Percentiles rank a stretch among this genome's conserved stretches.
These are phyloP conservation scores for Russula lepida DNA, from an alignment of 768 basidiomycete species.

Conservation along the genomic window DNA sequence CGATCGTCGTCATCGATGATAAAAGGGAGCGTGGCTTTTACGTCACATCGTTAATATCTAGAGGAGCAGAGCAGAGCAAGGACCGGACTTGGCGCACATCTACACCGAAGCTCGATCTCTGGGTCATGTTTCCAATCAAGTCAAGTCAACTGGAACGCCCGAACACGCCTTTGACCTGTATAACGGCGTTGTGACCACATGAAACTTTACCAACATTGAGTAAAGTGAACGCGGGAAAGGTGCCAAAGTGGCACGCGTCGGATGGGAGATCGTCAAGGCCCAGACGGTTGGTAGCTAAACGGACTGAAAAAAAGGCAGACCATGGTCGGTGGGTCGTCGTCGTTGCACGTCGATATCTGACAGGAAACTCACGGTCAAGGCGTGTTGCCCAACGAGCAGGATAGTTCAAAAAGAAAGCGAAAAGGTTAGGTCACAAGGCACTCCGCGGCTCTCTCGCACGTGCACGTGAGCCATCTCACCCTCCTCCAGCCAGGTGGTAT, in stretches of 20 bases:
- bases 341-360: not conserved
- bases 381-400: constrained; percentile 13
- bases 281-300: not conserved
- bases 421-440: constrained; percentile 1
- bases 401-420: constrained; percentile 15
- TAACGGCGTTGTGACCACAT: constrained; percentile 16
- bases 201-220: constrained; percentile 15
- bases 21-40: constrained; percentile 17
- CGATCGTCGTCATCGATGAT: constrained; percentile 16
- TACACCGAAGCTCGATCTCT: constrained; percentile 19
- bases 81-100: constrained; percentile 20
- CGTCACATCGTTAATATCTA: constrained; percentile 17
- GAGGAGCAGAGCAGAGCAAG: constrained; percentile 11
- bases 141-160: constrained; percentile 3
- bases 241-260: not conserved
- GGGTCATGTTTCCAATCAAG: constrained; percentile 14
- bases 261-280: not conserved
- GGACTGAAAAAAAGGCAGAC: not conserved
- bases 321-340: constrained; percentile 6
- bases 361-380: constrained; percentile 14
- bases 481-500: constrained; percentile 29
- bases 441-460: constrained; percentile 11
- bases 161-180: constrained; percentile 19
- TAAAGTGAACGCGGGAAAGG: constrained; percentile 19
- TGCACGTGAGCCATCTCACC: not conserved